phyloP scores from a whole-genome alignment of 495 filamentous ascomycete genomes.

The Penicillium alfredii region DNA sequence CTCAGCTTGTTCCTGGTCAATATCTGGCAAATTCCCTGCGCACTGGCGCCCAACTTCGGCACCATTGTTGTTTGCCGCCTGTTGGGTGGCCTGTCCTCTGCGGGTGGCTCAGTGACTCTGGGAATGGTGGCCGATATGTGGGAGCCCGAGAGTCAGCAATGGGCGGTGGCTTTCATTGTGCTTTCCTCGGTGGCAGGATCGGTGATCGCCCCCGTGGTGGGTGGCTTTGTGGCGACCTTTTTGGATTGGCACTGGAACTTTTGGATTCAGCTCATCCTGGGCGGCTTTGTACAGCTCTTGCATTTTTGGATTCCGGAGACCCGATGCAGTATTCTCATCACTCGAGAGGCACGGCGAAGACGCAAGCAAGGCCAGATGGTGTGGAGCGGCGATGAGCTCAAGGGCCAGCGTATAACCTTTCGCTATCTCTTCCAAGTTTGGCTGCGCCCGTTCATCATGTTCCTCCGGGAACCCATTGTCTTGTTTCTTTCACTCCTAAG shows the following conservation, averaged over 20 bases:
- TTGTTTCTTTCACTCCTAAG: constrained; percentile 63
- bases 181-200: constrained; percentile 74
- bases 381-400: constrained; percentile 61
- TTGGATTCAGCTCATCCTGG: constrained; percentile 77
- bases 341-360: constrained; percentile 58
- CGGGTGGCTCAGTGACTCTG: constrained; percentile 75
- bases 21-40: constrained; percentile 68
- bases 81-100: constrained; percentile 66
- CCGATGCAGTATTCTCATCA: constrained; percentile 59
- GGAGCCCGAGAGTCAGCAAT: constrained; percentile 59
- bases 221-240: constrained; percentile 65
- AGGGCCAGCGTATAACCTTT: constrained; percentile 42
- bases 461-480: constrained; percentile 71
- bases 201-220: constrained; percentile 70
- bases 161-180: constrained; percentile 68
- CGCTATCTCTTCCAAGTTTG: constrained; percentile 56
- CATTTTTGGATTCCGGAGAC: constrained; percentile 66
- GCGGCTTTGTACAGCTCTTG: constrained; percentile 56
- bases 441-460: constrained; percentile 73
- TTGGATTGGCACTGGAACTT: constrained; percentile 70
- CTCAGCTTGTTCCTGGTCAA: constrained; percentile 66
- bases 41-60: constrained; percentile 62
- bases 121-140: constrained; percentile 85
- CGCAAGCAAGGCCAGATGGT: constrained; percentile 51
- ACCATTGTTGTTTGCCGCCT: constrained; percentile 58